Conservation (phyloP, 352 stramenopile species). For the Phytophthora pisi region DNA sequence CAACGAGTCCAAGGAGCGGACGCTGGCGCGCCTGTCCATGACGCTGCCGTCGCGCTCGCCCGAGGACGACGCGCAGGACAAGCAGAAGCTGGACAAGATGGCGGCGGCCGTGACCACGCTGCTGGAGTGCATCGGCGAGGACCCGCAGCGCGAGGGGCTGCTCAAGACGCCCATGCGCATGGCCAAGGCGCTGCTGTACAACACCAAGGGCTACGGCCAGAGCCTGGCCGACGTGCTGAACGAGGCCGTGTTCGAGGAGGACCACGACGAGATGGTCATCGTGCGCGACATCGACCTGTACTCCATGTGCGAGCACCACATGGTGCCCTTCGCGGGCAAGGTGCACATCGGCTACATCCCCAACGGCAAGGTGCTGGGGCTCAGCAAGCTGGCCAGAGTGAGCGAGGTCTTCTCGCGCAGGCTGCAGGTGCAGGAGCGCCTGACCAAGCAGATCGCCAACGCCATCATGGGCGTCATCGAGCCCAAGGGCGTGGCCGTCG, state of each 20-base stretch:
- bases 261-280: constrained; percentile 99
- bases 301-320: constrained; percentile 99
- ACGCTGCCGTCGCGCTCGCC: constrained; percentile 54
- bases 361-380: constrained; percentile 95
- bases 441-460: constrained; percentile 99
- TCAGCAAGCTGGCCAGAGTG: constrained; percentile 98
- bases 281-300: constrained; percentile 99
- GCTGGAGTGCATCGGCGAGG: constrained; percentile 95
- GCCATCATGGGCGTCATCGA: constrained; percentile 97
- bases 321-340: constrained; percentile 99
- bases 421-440: constrained; percentile 98
- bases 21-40: constrained; percentile 65
- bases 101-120: constrained; percentile 92
- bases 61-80: constrained; percentile 79
- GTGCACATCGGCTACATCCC: constrained; percentile 96
- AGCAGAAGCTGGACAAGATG: constrained; percentile 92
- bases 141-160: constrained; percentile 94
- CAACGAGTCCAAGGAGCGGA: constrained; percentile 21
- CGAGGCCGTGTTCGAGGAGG: constrained; percentile 97
- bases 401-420: constrained; percentile 97
- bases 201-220: constrained; percentile 95
- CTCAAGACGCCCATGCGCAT: constrained; percentile 97
- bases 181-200: constrained; percentile 97
- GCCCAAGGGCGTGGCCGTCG: constrained; percentile 97
- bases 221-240: constrained; percentile 93